Evolutionary conservation across 1,139 yeast species (phyloP), one percentile per base, ranked within the genome.

Genomic region (Nematodospora anomalae): DNA sequence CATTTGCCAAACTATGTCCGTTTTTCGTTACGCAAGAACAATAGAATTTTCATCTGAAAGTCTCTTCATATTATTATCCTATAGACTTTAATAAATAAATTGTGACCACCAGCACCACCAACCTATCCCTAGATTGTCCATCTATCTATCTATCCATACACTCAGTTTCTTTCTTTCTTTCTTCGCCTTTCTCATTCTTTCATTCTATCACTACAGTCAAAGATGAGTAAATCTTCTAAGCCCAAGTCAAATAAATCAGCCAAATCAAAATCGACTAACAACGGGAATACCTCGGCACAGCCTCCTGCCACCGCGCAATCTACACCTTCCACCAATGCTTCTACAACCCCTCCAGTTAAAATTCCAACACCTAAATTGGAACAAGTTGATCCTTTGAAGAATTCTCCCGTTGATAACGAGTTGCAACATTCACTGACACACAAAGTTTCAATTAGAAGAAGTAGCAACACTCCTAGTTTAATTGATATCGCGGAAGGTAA

Each of bases 141-240:
- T 57, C 62, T 1, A 61, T 50, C 16, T 60, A 29, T 23, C 11
- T n/a, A 6, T 18, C 8, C 21, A 8, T 6, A 6, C 6, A 8
- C 8, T 6, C 21, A 6, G 8, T 18, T 18, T 18, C 8, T 18
- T 18, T 18, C 21, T 18, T 18, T 8, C 21, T 18, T 18, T 18
- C 21, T 18, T 18, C 21, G n/a, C n/a, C 21, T 18, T 18, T 8
- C 21, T 18, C 8, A 6, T 8, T 18, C 8, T 8, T 18, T 6
- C 21, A 18, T 18, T 18, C 8, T 8, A 18, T 18, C 8, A 8
- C 6, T 6, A 18, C 7, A 18, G 21, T 18, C 21, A 18, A 8
- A 6, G 8, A 18, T 18, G 21, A 18, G 21, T 8, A 18, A 18
- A 8, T 18, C 21, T 6, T 18, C 21, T 18, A 18, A 18, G 8